Percentiles rank a stretch among this genome's conserved stretches.
phyloP scores from a whole-genome alignment of 345 rosid species.

The Ailanthus altissimus region DNA sequence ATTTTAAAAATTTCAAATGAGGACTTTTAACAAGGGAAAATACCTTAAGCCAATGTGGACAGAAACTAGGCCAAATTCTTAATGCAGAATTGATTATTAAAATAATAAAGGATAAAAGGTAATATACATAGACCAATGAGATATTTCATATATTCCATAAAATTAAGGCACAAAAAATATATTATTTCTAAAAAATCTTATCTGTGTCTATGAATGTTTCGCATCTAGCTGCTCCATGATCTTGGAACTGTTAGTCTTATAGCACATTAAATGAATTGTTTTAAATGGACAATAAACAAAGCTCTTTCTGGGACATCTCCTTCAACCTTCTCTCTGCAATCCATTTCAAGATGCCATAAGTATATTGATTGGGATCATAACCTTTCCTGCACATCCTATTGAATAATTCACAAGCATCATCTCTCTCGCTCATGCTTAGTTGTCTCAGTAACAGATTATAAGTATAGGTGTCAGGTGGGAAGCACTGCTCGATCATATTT shows the following conservation, averaged over 20 bases:
- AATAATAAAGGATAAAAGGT: not conserved
- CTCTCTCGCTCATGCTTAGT: constrained; percentile 39
- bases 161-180: not conserved
- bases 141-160: constrained; percentile 3
- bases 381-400: constrained; percentile 54
- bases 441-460: constrained; percentile 63
- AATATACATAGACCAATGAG: not conserved
- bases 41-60: not conserved
- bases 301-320: constrained; percentile 38
- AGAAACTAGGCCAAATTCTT: constrained; percentile 2
- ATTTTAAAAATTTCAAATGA: too few relatives aligned
- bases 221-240: constrained; percentile 2
- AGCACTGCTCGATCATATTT: constrained; percentile 60
- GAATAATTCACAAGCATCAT: constrained; percentile 46
- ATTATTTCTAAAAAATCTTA: constrained; percentile 3
- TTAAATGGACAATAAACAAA: constrained; percentile 16
- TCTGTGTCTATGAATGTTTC: constrained; percentile 12
- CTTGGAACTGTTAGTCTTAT: constrained; percentile 5
- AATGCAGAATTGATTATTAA: not conserved
- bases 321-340: constrained; percentile 39
- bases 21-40: not conserved
- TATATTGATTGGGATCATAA: constrained; percentile 60
- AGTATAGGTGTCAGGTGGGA: constrained; percentile 54
- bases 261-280: constrained; percentile 9
- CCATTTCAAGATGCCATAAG: constrained; percentile 42